Evolutionary conservation across 306 rosid genomes (phyloP).

Genomic region (Elaeagnus macrophylla): DNA sequence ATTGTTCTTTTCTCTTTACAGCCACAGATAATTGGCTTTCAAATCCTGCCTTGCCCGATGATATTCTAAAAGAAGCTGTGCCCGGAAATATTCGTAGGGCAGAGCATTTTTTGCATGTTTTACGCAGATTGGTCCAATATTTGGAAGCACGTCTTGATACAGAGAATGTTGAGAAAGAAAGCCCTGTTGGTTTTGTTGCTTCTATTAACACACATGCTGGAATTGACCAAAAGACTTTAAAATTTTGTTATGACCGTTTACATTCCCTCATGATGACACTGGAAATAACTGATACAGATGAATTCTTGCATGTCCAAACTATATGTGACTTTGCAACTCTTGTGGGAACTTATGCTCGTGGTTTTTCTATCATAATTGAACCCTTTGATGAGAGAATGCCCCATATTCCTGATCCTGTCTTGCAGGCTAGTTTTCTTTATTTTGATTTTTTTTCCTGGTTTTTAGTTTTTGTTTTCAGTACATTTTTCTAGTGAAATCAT

Average conservation of each 20-base stretch:
- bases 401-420: constrained; percentile 94
- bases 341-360: constrained; percentile 84
- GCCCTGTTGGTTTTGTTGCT: constrained; percentile 60
- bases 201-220: constrained; percentile 67
- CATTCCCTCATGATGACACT: constrained; percentile 91
- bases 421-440: constrained; percentile 49
- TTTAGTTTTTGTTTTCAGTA: background rate
- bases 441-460: background rate
- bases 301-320: constrained; percentile 82
- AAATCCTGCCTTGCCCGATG: constrained; percentile 91
- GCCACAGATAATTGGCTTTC: constrained; percentile 79
- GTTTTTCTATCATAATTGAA: constrained; percentile 84
- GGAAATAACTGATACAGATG: constrained; percentile 90
- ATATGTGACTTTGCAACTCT: constrained; percentile 97
- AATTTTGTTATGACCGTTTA: constrained; percentile 89
- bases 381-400: constrained; percentile 98
- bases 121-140: constrained; percentile 80
- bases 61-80: constrained; percentile 92
- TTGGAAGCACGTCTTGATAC: constrained; percentile 84
- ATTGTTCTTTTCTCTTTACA: constrained; percentile 27
- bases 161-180: constrained; percentile 85
- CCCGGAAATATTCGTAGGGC: constrained; percentile 96
- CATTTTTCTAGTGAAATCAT: too few relatives aligned
- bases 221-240: constrained; percentile 86
- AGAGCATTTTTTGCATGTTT: constrained; percentile 75